Base-by-base conservation (phyloP, 495 filamentous ascomycete genomes). In the Jackrogersella multiformis region DNA sequence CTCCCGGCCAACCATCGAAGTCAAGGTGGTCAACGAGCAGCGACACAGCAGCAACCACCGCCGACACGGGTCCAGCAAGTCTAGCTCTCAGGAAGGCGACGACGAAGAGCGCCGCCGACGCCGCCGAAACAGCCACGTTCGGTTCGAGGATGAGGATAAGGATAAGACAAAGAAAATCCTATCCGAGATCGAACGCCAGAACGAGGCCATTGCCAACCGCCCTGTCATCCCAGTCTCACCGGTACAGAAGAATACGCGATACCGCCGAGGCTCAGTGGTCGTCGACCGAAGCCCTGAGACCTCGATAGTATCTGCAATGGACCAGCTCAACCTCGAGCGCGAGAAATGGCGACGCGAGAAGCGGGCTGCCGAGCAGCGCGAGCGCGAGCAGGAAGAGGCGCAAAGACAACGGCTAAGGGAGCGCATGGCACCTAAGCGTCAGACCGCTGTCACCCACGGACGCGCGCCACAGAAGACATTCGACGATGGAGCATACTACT, bases 131-230 rank as follows among this genome's bases (percentile, higher is more conserved):
- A 68, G 71, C 54, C 56, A 68, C 34, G 35, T 72, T 44, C 66
- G 48, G 24, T 66, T 70, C 56, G 53, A 71, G 61, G 60, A 66
- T 10, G 72, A 76, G 34, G 76, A 30, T 7, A 30, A 77, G 46
- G 75, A 72, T 53, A 76, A 78, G 30, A 73, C 74, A 34, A 63
- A 79, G 53, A 62, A 74, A 48, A 64, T 72, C 4, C 62, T 78
- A 39, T 72, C 76, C 23, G 73, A 75, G 70, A 82, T 82, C 54
- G 72, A 77, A 51, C 36, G 66, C 57, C 68, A 68, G 9, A 71
- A 79, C 36, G 65, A 71, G 45, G 67, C 48, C 26, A 77, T 77
- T 38, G 69, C 69, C 16, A 70, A 41, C 49, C 71, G 75, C 45
- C 64, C 72, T 45, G 21, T 65, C 16, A 16, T 71, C 9, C 73